Conservation (phyloP, 208 protist species). For the Blastocrithidia nonstop region DNA sequence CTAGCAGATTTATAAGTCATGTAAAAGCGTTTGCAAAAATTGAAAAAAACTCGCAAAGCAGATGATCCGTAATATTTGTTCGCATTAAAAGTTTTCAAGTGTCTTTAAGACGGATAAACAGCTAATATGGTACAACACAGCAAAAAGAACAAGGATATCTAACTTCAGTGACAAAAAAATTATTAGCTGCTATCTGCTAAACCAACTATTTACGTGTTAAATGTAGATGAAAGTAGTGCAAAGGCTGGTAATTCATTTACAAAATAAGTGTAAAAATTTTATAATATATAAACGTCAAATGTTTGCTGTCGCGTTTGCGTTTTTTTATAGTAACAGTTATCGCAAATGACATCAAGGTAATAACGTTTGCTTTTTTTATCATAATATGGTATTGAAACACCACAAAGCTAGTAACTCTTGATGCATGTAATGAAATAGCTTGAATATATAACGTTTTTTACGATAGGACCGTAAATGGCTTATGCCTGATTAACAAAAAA, state of each 20-base stretch:
- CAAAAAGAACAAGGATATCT: slow-evolving; percentile 15
- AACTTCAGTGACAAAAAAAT: too few species aligned
- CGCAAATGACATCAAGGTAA: slow-evolving; percentile 38
- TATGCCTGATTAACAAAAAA: slow-evolving; percentile 41
- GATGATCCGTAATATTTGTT: slow-evolving; percentile 20
- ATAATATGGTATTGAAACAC: slow-evolving; percentile 59
- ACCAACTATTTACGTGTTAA: slow-evolving; percentile 78
- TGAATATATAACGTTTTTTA: slow-evolving; percentile 75
- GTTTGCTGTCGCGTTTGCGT: slow-evolving; percentile 52
- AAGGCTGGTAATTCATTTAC: slow-evolving; percentile 39
- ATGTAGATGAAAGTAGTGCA: slow-evolving; percentile 51
- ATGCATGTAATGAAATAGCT: slow-evolving; percentile 36
- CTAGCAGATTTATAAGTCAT: slow-evolving; percentile 69
- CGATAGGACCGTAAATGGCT: slow-evolving; percentile 72
- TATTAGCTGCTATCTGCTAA: slow-evolving; percentile 67
- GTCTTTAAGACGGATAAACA: neutral
- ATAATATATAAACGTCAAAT: slow-evolving; percentile 28
- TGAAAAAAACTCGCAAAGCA: slow-evolving; percentile 18
- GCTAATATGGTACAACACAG: slow-evolving; percentile 5
- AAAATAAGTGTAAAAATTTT: slow-evolving; percentile 27
- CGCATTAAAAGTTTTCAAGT: slow-evolving; percentile 3
- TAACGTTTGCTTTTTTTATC: slow-evolving; percentile 58
- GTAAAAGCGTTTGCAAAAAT: slow-evolving; percentile 36
- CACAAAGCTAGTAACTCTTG: slow-evolving; percentile 55
- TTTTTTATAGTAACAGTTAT: slow-evolving; percentile 68